These are phyloP conservation scores for Apiotrichum gamsii DNA, from an alignment of 1,284 basidiomycete genomes.

Conservation along the genomic window DNA sequence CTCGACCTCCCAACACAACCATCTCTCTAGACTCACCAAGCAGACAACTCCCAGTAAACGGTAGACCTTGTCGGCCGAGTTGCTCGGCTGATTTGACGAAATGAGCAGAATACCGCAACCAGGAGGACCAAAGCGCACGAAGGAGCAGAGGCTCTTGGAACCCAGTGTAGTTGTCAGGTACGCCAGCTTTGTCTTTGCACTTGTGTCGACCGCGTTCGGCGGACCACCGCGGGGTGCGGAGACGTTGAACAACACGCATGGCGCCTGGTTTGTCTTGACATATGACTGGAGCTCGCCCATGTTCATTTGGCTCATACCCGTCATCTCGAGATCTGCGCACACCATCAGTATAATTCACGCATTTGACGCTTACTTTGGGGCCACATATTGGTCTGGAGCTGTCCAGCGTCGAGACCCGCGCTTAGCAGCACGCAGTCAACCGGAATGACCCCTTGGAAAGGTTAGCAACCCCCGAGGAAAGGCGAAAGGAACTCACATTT, in stretches of 20 bases:
- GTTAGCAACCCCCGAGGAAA: slow-evolving; percentile 1
- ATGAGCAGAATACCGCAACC: slow-evolving; percentile 22
- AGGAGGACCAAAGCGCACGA: slow-evolving; percentile 17
- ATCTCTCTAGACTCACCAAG: slow-evolving; percentile 8
- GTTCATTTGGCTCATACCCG: slow-evolving; percentile 12
- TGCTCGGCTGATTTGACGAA: slow-evolving; percentile 7
- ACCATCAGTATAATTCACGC: not conserved
- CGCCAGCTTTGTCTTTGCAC: slow-evolving; percentile 10
- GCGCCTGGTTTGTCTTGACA: slow-evolving; percentile 15
- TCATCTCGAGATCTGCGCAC: slow-evolving; percentile 18
- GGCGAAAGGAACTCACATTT: slow-evolving; percentile 13
- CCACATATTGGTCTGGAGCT: slow-evolving; percentile 12
- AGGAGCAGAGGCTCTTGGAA: slow-evolving; percentile 14
- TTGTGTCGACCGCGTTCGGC: slow-evolving; percentile 2
- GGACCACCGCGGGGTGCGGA: too few relatives aligned
- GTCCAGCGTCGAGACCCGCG: not conserved
- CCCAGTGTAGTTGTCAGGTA: slow-evolving; percentile 14
- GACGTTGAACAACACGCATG: slow-evolving; percentile 17
- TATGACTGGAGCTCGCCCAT: slow-evolving; percentile 17
- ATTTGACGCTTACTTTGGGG: slow-evolving; percentile 10
- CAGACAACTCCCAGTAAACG: slow-evolving; percentile 23
- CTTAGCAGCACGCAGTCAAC: slow-evolving; percentile 13
- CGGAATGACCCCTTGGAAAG: slow-evolving; percentile 10
- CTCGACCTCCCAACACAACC: too few relatives aligned
- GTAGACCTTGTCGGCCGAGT: slow-evolving; percentile 6